phyloP scores from a whole-genome alignment of 768 basidiomycete genomes.

The Kwoniella shandongensis region DNA sequence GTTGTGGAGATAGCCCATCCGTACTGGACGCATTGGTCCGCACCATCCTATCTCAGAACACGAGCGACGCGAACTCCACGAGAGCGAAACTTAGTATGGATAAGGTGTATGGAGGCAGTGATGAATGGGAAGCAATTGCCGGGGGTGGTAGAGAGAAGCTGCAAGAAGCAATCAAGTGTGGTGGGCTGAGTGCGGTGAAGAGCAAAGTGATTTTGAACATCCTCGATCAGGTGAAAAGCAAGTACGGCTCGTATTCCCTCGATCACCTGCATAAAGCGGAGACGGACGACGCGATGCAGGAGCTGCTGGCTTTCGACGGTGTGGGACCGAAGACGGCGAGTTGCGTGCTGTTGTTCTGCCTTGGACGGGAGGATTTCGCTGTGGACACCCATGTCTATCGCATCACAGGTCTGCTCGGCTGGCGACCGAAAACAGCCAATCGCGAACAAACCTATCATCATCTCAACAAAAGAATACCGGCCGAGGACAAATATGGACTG shows the following conservation, averaged over 20 bases:
- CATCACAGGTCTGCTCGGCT: conserved; percentile 43
- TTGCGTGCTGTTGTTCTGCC: conserved; percentile 46
- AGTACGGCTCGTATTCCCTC: conserved; percentile 40
- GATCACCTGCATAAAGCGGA: conserved; percentile 44
- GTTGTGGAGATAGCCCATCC: conserved; percentile 47
- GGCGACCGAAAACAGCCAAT: conserved; percentile 39
- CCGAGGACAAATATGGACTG: conserved; percentile 44
- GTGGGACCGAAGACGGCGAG: conserved; percentile 48
- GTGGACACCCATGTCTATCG: conserved; percentile 51
- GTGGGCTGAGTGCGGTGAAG: conserved; percentile 44
- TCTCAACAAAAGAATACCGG: conserved; percentile 43
- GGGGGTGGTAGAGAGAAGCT: conserved; percentile 33
- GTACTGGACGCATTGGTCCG: conserved; percentile 47
- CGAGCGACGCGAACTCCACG: conserved; percentile 38
- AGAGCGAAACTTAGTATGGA: conserved; percentile 43
- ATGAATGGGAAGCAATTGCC: conserved; percentile 46
- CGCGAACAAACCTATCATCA: conserved; percentile 47
- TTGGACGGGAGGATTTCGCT: conserved; percentile 41
- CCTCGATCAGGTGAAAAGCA: conserved; percentile 42
- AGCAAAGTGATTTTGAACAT: conserved; percentile 43
- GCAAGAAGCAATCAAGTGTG: conserved; percentile 45
- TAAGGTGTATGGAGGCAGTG: conserved; percentile 40
- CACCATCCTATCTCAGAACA: conserved; percentile 46
- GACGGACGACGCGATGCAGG: conserved; percentile 41
- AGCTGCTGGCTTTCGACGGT: conserved; percentile 39